Percentiles rank a stretch among this genome's conserved stretches.
phyloP scores from a whole-genome alignment of 352 stramenopile species.

The Thalassiosira gravida region DNA sequence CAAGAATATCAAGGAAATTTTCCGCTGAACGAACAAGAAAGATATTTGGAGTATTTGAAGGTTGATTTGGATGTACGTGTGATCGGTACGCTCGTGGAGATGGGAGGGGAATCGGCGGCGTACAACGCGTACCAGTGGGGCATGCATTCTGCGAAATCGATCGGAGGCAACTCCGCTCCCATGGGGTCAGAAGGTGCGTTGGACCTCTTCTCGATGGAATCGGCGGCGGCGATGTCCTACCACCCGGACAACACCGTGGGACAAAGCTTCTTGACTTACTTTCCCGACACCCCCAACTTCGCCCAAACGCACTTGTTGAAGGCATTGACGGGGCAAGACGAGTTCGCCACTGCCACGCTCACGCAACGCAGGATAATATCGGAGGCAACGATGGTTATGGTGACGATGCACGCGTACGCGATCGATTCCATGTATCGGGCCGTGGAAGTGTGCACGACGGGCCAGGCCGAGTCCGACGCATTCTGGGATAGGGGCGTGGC shows the following conservation, averaged over 20 bases:
- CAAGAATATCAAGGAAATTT: neutral
- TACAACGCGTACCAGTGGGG: constrained; percentile 48
- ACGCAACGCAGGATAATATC: constrained; percentile 30
- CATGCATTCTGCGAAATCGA: neutral
- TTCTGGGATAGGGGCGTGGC: constrained; percentile 51
- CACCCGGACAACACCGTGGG: constrained; percentile 22
- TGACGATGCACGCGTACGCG: constrained; percentile 44
- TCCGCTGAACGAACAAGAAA: neutral
- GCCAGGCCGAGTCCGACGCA: neutral
- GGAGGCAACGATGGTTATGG: constrained; percentile 35
- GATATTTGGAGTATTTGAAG: constrained; percentile 11
- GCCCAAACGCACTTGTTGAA: constrained; percentile 4
- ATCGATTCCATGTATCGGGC: constrained; percentile 43
- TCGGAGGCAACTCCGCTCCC: neutral
- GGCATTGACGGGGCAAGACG: constrained; percentile 15
- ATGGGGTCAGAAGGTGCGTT: neutral
- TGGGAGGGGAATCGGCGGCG: constrained; percentile 38
- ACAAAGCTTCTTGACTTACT: neutral
- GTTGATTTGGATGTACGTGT: constrained; percentile 63
- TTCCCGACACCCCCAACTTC: no score
- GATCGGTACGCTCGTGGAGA: constrained; percentile 54
- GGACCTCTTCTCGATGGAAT: constrained; percentile 11
- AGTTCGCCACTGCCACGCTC: constrained; percentile 23
- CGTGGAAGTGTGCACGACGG: constrained; percentile 33
- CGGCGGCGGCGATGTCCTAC: neutral